These are phyloP conservation scores for Podaxis pistillaris DNA, from an alignment of 768 basidiomycete species.

Conservation along the genomic window DNA sequence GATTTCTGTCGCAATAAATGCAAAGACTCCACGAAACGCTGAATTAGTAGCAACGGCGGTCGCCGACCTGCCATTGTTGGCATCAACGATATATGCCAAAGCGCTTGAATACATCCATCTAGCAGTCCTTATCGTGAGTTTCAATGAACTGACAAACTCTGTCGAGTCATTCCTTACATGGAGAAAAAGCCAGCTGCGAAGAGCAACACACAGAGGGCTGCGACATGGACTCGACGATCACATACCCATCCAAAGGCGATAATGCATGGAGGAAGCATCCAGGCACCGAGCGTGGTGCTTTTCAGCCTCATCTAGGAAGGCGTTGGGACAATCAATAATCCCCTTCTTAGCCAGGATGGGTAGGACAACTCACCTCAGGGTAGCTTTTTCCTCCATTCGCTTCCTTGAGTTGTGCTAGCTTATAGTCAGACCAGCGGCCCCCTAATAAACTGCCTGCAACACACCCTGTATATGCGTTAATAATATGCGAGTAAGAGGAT, in stretches of 20 bases:
- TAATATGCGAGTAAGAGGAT: background rate
- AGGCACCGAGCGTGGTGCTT: constrained; percentile 57
- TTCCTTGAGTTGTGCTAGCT: constrained; percentile 34
- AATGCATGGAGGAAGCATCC: constrained; percentile 58
- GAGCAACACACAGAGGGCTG: constrained; percentile 68
- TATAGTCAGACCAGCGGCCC: constrained; percentile 44
- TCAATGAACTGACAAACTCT: background rate
- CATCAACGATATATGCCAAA: constrained; percentile 83
- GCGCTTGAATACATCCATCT: constrained; percentile 42
- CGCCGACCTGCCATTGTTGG: constrained; percentile 78
- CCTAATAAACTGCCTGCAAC: constrained; percentile 42
- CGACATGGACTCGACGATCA: constrained; percentile 58
- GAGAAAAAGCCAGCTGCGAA: constrained; percentile 73
- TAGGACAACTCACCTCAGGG: constrained; percentile 57
- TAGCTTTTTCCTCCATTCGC: constrained; percentile 41
- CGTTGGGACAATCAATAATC: background rate
- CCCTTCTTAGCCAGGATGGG: background rate
- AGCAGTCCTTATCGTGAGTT: background rate
- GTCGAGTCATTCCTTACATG: constrained; percentile 46
- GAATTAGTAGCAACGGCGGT: constrained; percentile 77
- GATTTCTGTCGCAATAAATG: constrained; percentile 68
- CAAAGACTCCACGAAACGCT: constrained; percentile 66
- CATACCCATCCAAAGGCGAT: constrained; percentile 77
- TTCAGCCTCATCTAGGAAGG: constrained; percentile 63
- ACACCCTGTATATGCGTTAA: constrained; percentile 26